Conservation (phyloP, 73 alveolate species). For the Paramecium tetraurelia region DNA sequence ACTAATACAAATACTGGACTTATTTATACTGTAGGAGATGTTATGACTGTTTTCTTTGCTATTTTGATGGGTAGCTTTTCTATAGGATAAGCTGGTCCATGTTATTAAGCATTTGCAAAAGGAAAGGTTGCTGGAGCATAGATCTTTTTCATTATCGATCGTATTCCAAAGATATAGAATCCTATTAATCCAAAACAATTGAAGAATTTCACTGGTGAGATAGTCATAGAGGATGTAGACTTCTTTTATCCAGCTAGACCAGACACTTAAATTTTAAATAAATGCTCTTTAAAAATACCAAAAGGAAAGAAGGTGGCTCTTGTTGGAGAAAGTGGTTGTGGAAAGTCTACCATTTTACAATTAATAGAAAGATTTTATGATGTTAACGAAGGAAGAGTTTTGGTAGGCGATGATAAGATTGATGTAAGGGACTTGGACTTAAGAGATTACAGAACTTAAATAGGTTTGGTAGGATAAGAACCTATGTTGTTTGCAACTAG, state of each 20-base stretch:
- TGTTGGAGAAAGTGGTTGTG: constrained; percentile 88
- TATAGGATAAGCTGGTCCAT: constrained; percentile 77
- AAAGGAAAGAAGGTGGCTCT: constrained; percentile 80
- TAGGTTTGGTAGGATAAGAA: constrained; percentile 92
- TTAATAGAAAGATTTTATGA: constrained; percentile 77
- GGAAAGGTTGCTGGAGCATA: constrained; percentile 74
- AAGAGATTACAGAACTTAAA: constrained; percentile 68
- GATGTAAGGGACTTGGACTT: constrained; percentile 57
- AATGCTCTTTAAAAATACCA: constrained; percentile 54
- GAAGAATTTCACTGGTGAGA: constrained; percentile 61
- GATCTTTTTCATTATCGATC: constrained; percentile 68
- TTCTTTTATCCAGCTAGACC: constrained; percentile 77
- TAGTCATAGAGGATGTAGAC: constrained; percentile 66
- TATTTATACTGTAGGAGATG: constrained; percentile 77
- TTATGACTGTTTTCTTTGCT: constrained; percentile 72
- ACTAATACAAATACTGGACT: constrained; percentile 40
- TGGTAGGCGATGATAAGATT: constrained; percentile 68
- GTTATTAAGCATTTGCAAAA: constrained; percentile 69
- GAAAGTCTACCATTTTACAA: constrained; percentile 74
- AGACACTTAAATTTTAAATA: constrained; percentile 65
- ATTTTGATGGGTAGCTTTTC: constrained; percentile 78
- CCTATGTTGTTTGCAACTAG: constrained; percentile 86
- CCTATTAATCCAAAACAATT: constrained; percentile 1
- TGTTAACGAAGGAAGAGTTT: constrained; percentile 66
- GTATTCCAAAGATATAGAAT: constrained; percentile 65